Conservation (phyloP, 352 stramenopile genomes). For the Phytophthora quininea region DNA sequence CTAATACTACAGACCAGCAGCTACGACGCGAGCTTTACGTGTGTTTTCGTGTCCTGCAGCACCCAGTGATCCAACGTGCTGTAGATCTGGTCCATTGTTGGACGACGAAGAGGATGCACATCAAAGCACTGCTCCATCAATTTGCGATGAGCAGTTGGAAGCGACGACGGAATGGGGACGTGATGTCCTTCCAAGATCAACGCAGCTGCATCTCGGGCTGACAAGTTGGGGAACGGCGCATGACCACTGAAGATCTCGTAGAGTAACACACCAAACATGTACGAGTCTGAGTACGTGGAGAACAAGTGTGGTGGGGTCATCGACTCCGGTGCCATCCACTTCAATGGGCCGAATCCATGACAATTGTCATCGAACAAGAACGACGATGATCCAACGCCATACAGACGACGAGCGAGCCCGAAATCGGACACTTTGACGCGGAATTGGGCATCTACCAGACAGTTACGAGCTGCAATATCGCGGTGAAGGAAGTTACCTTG, state of each 20-base stretch:
- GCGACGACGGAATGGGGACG: constrained; percentile 50
- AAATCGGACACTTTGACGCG: constrained; percentile 82
- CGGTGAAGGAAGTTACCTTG: constrained; percentile 65
- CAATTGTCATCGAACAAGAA: constrained; percentile 62
- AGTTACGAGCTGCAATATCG: constrained; percentile 75
- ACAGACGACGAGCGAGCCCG: constrained; percentile 57
- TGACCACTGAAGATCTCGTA: constrained; percentile 78
- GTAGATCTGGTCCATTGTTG: constrained; percentile 78
- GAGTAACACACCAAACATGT: constrained; percentile 79
- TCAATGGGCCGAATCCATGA: constrained; percentile 69
- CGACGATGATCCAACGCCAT: not conserved
- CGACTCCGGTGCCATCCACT: constrained; percentile 80
- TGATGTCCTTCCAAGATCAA: constrained; percentile 71
- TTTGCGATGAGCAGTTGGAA: constrained; percentile 48
- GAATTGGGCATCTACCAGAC: constrained; percentile 62
- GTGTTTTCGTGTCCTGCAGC: constrained; percentile 49
- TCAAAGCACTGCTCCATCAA: constrained; percentile 74
- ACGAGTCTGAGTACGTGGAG: constrained; percentile 72
- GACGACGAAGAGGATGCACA: constrained; percentile 52
- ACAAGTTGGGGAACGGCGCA: constrained; percentile 59
- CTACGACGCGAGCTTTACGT: constrained; percentile 4
- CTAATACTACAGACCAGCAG: not conserved
- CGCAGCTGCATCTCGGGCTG: constrained; percentile 57
- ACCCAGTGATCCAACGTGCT: constrained; percentile 65
- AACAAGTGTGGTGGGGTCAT: constrained; percentile 71